Evolutionary conservation across 208 protist genomes (phyloP), one percentile per base, ranked within the genome.

Genomic region (Leishmania tropica): DNA sequence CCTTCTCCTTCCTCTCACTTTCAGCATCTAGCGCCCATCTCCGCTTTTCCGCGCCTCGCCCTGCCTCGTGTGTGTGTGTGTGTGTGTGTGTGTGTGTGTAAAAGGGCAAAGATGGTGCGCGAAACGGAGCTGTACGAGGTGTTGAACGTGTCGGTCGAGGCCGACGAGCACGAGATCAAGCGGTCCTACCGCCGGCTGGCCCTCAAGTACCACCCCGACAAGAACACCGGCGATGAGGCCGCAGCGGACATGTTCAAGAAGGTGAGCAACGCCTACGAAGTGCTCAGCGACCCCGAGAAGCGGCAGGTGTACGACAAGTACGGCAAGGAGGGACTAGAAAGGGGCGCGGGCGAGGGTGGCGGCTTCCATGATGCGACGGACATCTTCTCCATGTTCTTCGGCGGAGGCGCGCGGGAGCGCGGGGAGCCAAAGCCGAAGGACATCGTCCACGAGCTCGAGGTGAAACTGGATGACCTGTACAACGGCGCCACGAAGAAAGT

Each of bases 391-490:
- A 89, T 88, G 83, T 98, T 96, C 85, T 98, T 96, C 86, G 94
- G 95, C 65, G 93, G 93, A 58, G 93, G 96, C 45, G 56, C 83
- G 37, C 81, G 79, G 24, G 76, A 83, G 79, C 87, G 90, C 7
- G 92, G 96, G 28, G 90, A 95, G 76, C 86, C 89, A 31, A 99
- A 99, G 89, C 98, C 96, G 76, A 96, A 98, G 84, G 96, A 99
- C 81, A 87, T 99, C 37, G 92, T 98, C 47, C 96, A 99, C 79
- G 92, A 95, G 76, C 78, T 99, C 45, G 78, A 84, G 28, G 95
- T 99, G 31, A 95, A 89, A 5, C 94, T 99, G 21, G 99, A 99
- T 82, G 98, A 99, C 84, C 77, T 99, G 54, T 99, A 99, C 92
- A 98, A 94, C 54, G 99, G 99, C 60, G 96, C 94, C 56, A 95